Evolutionary conservation across 2,329 filamentous ascomycete species (phyloP), one percentile per base, ranked within the genome.

Genomic region (Xylariaceae sp.): DNA sequence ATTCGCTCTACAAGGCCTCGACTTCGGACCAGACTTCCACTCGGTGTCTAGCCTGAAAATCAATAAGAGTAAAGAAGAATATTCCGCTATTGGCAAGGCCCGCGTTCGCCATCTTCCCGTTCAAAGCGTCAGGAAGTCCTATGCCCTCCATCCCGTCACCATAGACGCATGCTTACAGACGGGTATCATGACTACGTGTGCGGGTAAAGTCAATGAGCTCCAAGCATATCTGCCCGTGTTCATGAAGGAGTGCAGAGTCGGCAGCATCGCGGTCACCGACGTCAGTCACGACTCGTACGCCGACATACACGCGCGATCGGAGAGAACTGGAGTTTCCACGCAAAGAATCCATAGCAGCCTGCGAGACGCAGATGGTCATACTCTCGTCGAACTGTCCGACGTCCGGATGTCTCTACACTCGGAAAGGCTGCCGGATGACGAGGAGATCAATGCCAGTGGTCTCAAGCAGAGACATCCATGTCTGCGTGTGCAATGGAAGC

Each of bases 131-230:
- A 17, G 40, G 28, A 48, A 44, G 2, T 2, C 28, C 1, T 59
- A 60, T 22, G 31, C 45, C 3, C 16, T 61, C 0, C 57, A 61
- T 50, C 60, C 61, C 1, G 38, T 61, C 14, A 42, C 36, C n/a
- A 53, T 63, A 1, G 61, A 63, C 41, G 53, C 58, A 1, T 50
- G 48, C 16, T 14, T 63, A 1, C 61, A 63, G 41, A 34, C 55
- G 11, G 47, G 33, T 9, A 44, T 57, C 18, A 41, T 59, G 12
- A 38, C 54, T 6, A 31, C 13, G 1, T 51, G 56, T 5, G 46
- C 12, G 1, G 60, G 58, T 0, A 17, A 51, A 3, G 7, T 55
- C 1, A 14, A 16, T 5, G 11, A 36, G 2, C 46, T 58, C 10
- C 39, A 38, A 10, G 45, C 50, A 0, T 50, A 42, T n/a, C 34